Conservation (phyloP, 2,329 filamentous ascomycete species). For the Ramichloridium luteum region DNA sequence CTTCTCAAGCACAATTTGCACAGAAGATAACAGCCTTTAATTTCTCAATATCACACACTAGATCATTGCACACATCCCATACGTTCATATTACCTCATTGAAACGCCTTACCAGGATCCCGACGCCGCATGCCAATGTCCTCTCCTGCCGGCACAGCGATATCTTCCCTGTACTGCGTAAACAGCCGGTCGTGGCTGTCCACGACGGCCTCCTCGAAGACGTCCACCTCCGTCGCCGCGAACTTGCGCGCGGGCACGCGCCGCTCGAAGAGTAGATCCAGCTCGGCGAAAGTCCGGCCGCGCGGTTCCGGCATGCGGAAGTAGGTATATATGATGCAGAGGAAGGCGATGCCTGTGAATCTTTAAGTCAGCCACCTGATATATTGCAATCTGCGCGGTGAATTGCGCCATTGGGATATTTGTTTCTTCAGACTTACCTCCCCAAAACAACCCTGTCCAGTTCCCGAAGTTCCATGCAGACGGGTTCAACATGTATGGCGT, state of each 20-base stretch:
- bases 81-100: too few relatives aligned
- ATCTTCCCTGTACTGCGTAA: constrained; percentile 13
- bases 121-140: too few relatives aligned
- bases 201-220: constrained; percentile 38
- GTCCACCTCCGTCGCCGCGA: constrained; percentile 46
- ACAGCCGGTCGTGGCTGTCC: constrained; percentile 9
- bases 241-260: constrained; percentile 58
- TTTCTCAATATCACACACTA: too few relatives aligned
- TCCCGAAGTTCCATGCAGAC: constrained; percentile 73
- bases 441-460: constrained; percentile 66
- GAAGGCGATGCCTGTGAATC: constrained; percentile 54
- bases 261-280: constrained; percentile 75
- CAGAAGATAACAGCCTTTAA: too few relatives aligned
- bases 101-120: too few relatives aligned
- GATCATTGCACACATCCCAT: too few relatives aligned
- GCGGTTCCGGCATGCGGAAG: constrained; percentile 68
- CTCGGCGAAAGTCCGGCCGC: constrained; percentile 72
- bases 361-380: too few relatives aligned
- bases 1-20: too few relatives aligned
- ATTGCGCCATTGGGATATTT: too few relatives aligned
- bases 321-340: constrained; percentile 70
- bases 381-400: too few relatives aligned
- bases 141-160: too few relatives aligned
- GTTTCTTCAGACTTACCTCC: too few relatives aligned
- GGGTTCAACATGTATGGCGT: constrained; percentile 93